Conservation (phyloP, 192 early-diverging fungal species). For the Coemansia sp. region DNA sequence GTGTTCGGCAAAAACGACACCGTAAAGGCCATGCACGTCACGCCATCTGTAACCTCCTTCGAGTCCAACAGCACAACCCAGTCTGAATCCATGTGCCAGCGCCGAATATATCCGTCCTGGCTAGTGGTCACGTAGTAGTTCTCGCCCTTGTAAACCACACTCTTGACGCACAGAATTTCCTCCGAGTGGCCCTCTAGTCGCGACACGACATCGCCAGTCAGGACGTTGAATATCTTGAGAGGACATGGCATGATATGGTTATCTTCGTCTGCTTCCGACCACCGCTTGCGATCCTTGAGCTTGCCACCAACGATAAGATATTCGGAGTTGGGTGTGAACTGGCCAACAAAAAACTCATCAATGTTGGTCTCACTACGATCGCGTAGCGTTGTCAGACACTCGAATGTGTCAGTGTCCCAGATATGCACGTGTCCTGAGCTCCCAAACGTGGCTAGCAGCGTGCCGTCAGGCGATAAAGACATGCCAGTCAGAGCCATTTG, state of each 20-base stretch:
- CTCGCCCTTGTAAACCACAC: constrained; percentile 70
- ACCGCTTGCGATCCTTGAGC: constrained; percentile 81
- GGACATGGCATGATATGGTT: constrained; percentile 93
- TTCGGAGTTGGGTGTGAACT: constrained; percentile 67
- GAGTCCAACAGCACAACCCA: constrained; percentile 70
- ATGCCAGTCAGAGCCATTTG: constrained; percentile 82
- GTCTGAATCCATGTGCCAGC: constrained; percentile 80
- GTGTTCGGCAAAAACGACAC: constrained; percentile 91
- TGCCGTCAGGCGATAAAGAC: constrained; percentile 78
- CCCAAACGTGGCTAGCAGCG: constrained; percentile 84
- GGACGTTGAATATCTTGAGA: constrained; percentile 86
- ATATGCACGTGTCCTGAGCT: constrained; percentile 71
- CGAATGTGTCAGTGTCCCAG: constrained; percentile 80
- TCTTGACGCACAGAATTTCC: constrained; percentile 83
- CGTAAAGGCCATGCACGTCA: constrained; percentile 95
- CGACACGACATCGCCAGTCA: constrained; percentile 76
- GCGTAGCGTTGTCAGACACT: constrained; percentile 66
- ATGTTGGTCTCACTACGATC: constrained; percentile 76
- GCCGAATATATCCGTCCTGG: constrained; percentile 92
- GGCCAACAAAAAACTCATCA: constrained; percentile 88
- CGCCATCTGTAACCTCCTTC: constrained; percentile 72
- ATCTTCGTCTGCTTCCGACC: constrained; percentile 88
- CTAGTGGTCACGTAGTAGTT: constrained; percentile 87
- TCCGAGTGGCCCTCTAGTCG: constrained; percentile 81
- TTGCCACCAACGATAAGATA: constrained; percentile 82